Percentiles rank a stretch among this genome's conserved stretches.
These are phyloP conservation scores for Deinandra increscens DNA, from an alignment of 129 eudicot genomes.

Conservation along the genomic window DNA sequence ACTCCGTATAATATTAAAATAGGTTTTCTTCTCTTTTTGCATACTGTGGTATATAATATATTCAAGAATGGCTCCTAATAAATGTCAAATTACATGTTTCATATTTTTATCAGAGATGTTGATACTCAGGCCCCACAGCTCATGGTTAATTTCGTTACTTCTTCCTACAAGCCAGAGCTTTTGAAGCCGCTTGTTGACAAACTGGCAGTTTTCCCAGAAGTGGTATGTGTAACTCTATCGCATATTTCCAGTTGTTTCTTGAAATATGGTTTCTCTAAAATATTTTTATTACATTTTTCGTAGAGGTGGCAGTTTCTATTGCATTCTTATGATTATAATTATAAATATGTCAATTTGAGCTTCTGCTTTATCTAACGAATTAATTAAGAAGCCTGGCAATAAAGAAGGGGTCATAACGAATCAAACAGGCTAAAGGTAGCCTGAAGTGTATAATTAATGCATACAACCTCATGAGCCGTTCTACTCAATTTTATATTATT, in stretches of 20 bases:
- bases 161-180: conserved; percentile 79
- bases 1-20: not conserved
- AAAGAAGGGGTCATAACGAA: not conserved
- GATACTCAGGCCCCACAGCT: conserved; percentile 67
- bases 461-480: not conserved
- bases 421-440: not conserved
- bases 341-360: not conserved
- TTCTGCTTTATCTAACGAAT: not conserved
- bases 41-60: not conserved
- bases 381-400: no score
- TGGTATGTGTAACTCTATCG: conserved; percentile 47
- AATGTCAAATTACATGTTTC: conserved; percentile 10
- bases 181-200: conserved; percentile 79
- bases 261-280: not conserved
- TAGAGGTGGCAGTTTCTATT: no score
- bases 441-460: not conserved
- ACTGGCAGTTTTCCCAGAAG: conserved; percentile 64
- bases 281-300: not conserved
- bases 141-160: conserved; percentile 96
- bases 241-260: not conserved
- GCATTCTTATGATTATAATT: no score
- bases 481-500: not conserved
- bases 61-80: not conserved
- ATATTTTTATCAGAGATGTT: conserved; percentile 46
- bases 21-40: conserved; percentile 4